Evolutionary conservation across 441 rosid genomes (phyloP).

Genomic region (Populus tomentosa): DNA sequence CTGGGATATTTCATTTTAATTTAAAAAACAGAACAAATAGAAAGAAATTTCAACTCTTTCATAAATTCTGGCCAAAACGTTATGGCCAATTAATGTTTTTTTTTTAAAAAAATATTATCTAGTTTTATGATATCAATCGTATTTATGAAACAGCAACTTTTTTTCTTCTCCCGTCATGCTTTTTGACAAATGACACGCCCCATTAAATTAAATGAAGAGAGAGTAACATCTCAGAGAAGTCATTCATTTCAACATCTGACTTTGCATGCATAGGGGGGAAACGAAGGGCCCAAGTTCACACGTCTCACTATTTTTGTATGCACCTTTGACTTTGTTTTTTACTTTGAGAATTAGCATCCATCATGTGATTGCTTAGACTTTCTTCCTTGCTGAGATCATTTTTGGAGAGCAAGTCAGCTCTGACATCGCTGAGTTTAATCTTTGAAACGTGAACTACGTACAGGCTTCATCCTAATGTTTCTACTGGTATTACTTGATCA

Average conservation of each 20-base stretch:
- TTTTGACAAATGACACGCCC: neutral
- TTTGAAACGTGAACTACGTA: too few species aligned
- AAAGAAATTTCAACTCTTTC: too few species aligned
- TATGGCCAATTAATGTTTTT: too few species aligned
- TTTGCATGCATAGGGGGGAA: neutral
- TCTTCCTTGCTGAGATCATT: neutral
- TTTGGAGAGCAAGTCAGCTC: neutral
- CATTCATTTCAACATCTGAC: neutral
- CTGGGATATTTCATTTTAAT: too few species aligned
- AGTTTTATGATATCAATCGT: too few species aligned
- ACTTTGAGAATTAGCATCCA: too few species aligned
- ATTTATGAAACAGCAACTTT: neutral
- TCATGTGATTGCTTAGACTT: too few species aligned
- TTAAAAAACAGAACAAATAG: too few species aligned
- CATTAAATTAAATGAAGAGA: too few species aligned
- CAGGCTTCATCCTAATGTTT: neutral
- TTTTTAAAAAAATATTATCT: too few species aligned
- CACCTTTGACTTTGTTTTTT: too few species aligned
- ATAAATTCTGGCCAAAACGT: fast-evolving
- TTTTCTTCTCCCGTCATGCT: neutral
- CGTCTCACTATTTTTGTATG: too few species aligned
- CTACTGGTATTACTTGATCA: neutral
- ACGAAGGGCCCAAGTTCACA: neutral
- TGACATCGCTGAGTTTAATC: neutral
- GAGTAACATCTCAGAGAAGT: neutral